Conservation (phyloP, 163 green algal species). For the Picocystis sp. region DNA sequence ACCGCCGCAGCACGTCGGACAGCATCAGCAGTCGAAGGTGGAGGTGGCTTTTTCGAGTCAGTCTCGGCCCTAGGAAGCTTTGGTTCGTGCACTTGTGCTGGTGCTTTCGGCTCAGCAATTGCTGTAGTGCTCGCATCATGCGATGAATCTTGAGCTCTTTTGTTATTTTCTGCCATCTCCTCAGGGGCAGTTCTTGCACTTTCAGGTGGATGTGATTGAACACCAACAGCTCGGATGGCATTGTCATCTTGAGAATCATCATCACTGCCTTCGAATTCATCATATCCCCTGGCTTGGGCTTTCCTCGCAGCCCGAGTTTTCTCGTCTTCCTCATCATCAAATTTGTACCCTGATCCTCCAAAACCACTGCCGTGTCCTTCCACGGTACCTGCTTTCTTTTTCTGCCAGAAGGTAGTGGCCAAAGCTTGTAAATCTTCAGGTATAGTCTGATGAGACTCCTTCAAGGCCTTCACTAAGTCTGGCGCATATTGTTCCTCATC, state of each 20-base stretch:
- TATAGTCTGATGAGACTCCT: conserved; percentile 45
- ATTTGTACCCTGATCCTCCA: conserved; percentile 89
- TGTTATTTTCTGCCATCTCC: no score
- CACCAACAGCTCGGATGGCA: no score
- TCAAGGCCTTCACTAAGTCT: conserved; percentile 86
- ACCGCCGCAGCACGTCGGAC: neutral
- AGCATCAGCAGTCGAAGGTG: no score
- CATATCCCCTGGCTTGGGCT: conserved; percentile 16
- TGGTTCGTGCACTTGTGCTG: no score
- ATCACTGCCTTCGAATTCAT: conserved; percentile 11
- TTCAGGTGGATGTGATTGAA: no score
- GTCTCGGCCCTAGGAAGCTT: no score
- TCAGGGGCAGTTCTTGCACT: no score
- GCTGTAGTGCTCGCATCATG: no score
- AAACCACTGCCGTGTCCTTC: conserved; percentile 64
- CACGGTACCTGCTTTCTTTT: conserved; percentile 52
- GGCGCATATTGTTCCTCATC: conserved; percentile 79
- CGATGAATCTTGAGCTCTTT: no score
- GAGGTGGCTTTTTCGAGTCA: no score
- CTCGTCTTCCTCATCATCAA: conserved; percentile 69
- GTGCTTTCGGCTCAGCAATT: no score
- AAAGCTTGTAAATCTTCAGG: conserved; percentile 55
- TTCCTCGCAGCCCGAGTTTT: conserved; percentile 37
- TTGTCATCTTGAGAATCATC: conserved; percentile 10
- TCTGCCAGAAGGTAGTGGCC: conserved; percentile 55